Evolutionary conservation across 371 early-diverging fungal genomes (phyloP).

Genomic region (Haplosporangium sp.): DNA sequence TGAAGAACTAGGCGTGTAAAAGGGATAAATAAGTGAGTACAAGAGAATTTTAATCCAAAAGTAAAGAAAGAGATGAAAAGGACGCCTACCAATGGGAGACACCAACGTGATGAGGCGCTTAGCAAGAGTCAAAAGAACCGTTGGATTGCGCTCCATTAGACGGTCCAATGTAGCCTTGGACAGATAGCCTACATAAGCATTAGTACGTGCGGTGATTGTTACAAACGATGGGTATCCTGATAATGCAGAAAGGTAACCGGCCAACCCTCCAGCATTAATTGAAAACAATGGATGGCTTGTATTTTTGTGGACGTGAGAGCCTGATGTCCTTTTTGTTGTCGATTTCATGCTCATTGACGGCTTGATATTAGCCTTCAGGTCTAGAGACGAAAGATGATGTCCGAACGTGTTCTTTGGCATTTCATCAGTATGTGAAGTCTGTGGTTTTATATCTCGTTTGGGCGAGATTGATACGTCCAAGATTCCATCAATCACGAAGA

Average conservation of each 20-base stretch:
- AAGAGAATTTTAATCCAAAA: not conserved
- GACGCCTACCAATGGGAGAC: constrained; percentile 78
- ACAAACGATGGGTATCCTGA: constrained; percentile 93
- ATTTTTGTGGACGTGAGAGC: constrained; percentile 8
- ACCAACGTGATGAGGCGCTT: constrained; percentile 86
- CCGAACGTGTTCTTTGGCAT: constrained; percentile 41
- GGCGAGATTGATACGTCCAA: constrained; percentile 82
- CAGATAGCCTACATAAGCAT: constrained; percentile 87
- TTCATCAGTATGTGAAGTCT: constrained; percentile 22
- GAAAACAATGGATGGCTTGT: constrained; percentile 69
- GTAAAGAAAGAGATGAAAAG: constrained; percentile 11
- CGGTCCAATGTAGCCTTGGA: constrained; percentile 85
- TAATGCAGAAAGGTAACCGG: constrained; percentile 92
- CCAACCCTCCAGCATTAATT: constrained; percentile 88
- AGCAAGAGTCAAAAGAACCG: constrained; percentile 86
- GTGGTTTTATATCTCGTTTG: constrained; percentile 18
- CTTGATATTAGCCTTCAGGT: constrained; percentile 27
- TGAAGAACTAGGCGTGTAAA: constrained; percentile 69
- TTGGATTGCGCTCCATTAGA: constrained; percentile 87
- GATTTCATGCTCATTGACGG: not conserved
- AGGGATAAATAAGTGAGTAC: not conserved
- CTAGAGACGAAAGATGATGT: constrained; percentile 38
- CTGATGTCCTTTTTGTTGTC: not conserved
- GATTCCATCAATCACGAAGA: constrained; percentile 91
- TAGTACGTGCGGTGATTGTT: constrained; percentile 83